Evolutionary conservation across 306 rosid genomes (phyloP).

Genomic region (Chamaecrista fasciculata): DNA sequence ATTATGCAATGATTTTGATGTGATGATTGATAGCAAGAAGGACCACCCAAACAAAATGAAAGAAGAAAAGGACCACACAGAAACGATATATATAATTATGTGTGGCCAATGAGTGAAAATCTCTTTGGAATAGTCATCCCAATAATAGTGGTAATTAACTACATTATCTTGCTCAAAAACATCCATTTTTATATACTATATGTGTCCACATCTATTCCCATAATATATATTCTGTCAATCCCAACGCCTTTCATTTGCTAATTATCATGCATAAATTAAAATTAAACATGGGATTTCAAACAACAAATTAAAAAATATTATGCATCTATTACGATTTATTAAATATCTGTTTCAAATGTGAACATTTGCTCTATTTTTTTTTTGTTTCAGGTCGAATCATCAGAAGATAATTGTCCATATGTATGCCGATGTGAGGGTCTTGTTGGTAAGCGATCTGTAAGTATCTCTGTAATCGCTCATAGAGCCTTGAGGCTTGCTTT

Average conservation of each 20-base stretch:
- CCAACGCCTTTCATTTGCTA: neutral
- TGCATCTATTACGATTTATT: too few species aligned
- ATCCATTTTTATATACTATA: neutral
- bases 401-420: too few species aligned
- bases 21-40: slow-evolving; percentile 35
- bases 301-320: too few species aligned
- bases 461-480: too few species aligned
- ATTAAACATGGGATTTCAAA: neutral
- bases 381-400: too few species aligned
- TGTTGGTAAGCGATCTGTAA: too few species aligned
- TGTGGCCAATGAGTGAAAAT: slow-evolving; percentile 21
- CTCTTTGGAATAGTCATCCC: neutral
- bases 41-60: slow-evolving; percentile 28
- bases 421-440: too few species aligned
- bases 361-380: neutral
- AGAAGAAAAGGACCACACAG: slow-evolving; percentile 32
- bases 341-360: neutral
- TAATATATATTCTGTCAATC: neutral
- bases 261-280: too few species aligned
- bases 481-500: too few species aligned
- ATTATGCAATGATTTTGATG: slow-evolving; percentile 39
- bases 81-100: neutral
- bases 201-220: neutral
- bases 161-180: neutral
- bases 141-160: neutral